Evolutionary conservation across 2,329 filamentous ascomycete genomes (phyloP), one percentile per base, ranked within the genome.

Genomic region (Colletotrichum camelliae): DNA sequence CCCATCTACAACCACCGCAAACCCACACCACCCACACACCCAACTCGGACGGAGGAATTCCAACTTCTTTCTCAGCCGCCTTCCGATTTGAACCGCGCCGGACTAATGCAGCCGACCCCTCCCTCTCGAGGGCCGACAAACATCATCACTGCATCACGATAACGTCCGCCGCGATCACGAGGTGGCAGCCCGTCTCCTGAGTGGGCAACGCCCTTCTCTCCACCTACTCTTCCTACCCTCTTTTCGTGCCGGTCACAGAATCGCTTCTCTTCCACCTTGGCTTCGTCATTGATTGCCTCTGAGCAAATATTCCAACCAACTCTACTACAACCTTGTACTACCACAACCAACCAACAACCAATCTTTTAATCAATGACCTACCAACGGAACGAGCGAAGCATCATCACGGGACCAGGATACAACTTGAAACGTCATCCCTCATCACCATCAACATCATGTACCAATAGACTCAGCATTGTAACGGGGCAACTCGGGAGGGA

Each of bases 351-450:
- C 57, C 33, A 21, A 21, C 12, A 43, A 65, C 61, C 69, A n/a
- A 60, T 48, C 48, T 71, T 75, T 74, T 74, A 76, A 76, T 76
- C 74, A 60, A 76, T 74, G 74, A 76, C 74, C 62, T 61, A 65
- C 57, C 67, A 71, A 70, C 48, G 62, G 62, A 72, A 75, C 72
- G 72, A 75, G 72, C 72, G 67, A 75, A 67, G 39, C 72, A 75
- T 75, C 68, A 75, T 67, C 62, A 75, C 39, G 72, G 67, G 60
- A 68, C 68, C 55, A 72, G 67, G 57, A 69, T 61, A 75, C 61
- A 43, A 72, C 37, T 57, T 55, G 64, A 65, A 66, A 75, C 68
- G 68, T 72, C 72, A 58, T 61, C 29, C 37, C 35, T 16, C 48
- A 60, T 18, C 37, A 62, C 39, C 27, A 39, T 13, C 21, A 48